Evolutionary conservation across 306 rosid species (phyloP).

Genomic region (Begonia masoniana): DNA sequence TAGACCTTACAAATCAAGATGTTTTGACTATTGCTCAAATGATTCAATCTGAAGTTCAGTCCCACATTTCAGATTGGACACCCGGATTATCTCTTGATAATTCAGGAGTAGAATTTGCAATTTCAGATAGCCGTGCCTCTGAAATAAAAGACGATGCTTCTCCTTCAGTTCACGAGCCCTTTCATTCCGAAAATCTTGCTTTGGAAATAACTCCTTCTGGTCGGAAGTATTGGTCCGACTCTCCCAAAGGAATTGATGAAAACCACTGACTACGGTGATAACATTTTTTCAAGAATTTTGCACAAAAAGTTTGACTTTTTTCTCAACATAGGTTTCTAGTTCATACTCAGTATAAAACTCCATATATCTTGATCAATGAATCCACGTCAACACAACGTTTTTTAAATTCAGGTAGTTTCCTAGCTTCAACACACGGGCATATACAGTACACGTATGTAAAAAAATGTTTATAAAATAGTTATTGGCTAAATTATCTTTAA

Average conservation of each 20-base stretch:
- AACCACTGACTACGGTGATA: too few relatives aligned
- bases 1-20: slow-evolving; percentile 88
- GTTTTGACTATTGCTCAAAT: slow-evolving; percentile 70
- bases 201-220: slow-evolving; percentile 81
- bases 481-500: too few relatives aligned
- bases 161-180: slow-evolving; percentile 18
- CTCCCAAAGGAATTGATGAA: slow-evolving; percentile 53
- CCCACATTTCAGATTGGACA: slow-evolving; percentile 57
- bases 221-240: slow-evolving; percentile 83
- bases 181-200: slow-evolving; percentile 29
- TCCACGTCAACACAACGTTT: too few relatives aligned
- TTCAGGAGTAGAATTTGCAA: slow-evolving; percentile 18
- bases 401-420: too few relatives aligned
- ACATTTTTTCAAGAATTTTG: too few relatives aligned
- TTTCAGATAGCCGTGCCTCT: slow-evolving; percentile 17
- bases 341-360: too few relatives aligned
- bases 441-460: too few relatives aligned
- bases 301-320: too few relatives aligned
- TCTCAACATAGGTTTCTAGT: too few relatives aligned
- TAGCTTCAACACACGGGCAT: too few relatives aligned
- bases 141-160: slow-evolving; percentile 31
- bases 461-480: too few relatives aligned
- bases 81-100: slow-evolving; percentile 20
- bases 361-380: too few relatives aligned
- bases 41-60: slow-evolving; percentile 64